A percentile compares a stretch with the other conserved stretches of the same genome.
phyloP scores from a whole-genome alignment of 2,329 filamentous ascomycete genomes.

The Pseudocercospora ulei region DNA sequence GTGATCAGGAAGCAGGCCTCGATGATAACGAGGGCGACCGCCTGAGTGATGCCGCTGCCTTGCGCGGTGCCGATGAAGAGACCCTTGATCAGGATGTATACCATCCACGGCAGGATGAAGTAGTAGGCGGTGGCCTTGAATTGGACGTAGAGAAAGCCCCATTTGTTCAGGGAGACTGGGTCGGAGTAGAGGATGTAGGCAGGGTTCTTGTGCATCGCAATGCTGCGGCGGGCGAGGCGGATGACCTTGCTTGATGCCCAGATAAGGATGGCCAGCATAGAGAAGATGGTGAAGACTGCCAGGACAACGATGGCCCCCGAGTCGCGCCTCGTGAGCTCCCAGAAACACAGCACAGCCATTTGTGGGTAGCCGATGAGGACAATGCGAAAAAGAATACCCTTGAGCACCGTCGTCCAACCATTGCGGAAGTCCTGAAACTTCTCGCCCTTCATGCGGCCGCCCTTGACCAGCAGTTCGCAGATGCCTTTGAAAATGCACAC shows the following conservation, averaged over 20 bases:
- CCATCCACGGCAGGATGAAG: conserved; percentile 72
- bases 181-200: conserved; percentile 96
- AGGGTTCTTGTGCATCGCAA: conserved; percentile 86
- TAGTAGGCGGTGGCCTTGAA: conserved; percentile 94
- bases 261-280: conserved; percentile 63
- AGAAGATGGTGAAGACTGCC: conserved; percentile 79
- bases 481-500: conserved; percentile 71
- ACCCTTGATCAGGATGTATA: conserved; percentile 74
- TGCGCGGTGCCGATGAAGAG: conserved; percentile 82
- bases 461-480: conserved; percentile 65
- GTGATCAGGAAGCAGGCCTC: conserved; percentile 69
- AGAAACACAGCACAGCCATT: conserved; percentile 80
- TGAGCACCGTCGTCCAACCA: conserved; percentile 83
- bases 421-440: conserved; percentile 90
- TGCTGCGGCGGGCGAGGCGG: conserved; percentile 75
- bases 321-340: conserved; percentile 82
- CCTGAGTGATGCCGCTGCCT: conserved; percentile 59
- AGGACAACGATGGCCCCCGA: conserved; percentile 78
- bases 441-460: conserved; percentile 68
- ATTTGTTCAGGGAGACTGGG: conserved; percentile 87
- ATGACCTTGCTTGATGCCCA: conserved; percentile 90
- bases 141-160: conserved; percentile 95
- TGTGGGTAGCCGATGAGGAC: conserved; percentile 84
- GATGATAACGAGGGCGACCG: conserved; percentile 70
- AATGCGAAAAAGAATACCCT: conserved; percentile 86